Conservation (phyloP, 1,139 yeast genomes). For the Zhuliangozyma parablackwelliae region DNA sequence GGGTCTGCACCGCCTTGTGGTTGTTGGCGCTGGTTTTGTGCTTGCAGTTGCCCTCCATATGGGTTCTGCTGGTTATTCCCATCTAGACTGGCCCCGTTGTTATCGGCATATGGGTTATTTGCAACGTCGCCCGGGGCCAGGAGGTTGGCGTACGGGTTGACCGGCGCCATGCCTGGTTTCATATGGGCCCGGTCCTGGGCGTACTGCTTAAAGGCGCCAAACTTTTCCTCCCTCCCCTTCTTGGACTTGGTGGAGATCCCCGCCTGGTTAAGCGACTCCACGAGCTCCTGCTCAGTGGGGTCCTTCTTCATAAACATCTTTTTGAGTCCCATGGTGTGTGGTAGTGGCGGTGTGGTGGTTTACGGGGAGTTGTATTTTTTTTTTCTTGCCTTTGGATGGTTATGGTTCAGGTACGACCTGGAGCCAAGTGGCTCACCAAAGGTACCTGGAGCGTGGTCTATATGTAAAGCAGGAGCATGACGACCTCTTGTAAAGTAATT, state of each 20-base stretch:
- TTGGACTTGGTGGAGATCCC: constrained; percentile 49
- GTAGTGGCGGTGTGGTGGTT: neutral
- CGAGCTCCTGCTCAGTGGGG: constrained; percentile 53
- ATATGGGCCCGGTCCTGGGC: constrained; percentile 46
- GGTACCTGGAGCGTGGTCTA: neutral
- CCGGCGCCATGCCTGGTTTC: constrained; percentile 46
- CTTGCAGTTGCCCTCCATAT: constrained; percentile 2
- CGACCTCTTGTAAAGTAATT: too few relatives aligned
- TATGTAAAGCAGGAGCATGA: too few relatives aligned
- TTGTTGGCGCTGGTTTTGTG: neutral
- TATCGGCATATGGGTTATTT: constrained; percentile 25
- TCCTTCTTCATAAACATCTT: constrained; percentile 60
- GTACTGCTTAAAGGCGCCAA: constrained; percentile 61
- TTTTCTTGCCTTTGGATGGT: too few relatives aligned
- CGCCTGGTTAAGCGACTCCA: constrained; percentile 45
- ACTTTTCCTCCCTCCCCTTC: constrained; percentile 44
- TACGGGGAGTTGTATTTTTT: too few relatives aligned
- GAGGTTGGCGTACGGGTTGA: constrained; percentile 41
- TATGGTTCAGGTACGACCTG: too few relatives aligned
- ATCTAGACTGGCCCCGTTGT: constrained; percentile 11
- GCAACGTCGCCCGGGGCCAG: constrained; percentile 12
- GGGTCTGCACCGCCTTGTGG: neutral
- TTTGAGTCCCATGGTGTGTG: constrained; percentile 35
- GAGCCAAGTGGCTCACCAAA: neutral
- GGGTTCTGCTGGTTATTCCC: constrained; percentile 8